Base-by-base conservation (phyloP, 1,139 yeast species). In the Wickerhamomyces sp. region DNA sequence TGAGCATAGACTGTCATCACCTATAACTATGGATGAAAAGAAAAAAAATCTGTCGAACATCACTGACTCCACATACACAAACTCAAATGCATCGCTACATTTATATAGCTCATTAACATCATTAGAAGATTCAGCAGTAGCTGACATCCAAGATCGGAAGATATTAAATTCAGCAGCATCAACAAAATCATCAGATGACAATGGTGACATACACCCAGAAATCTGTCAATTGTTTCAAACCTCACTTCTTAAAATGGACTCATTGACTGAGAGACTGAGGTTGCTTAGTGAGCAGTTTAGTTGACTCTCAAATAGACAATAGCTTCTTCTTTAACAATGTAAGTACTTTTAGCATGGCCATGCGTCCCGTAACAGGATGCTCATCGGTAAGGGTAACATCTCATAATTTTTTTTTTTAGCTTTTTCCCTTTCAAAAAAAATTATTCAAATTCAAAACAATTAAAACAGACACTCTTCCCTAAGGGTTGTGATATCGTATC, bases 181-280 rank as follows among this genome's bases (percentile, higher is more conserved):
- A 27, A 10, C 14, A n/a, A 36, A 7, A 6, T 23, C 10, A 10
- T 14, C 29, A 29, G 15, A 18, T 27, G 35, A 7, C 10, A 33
- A 27, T 3, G 5, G 23, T 29, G 37, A 33, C 15, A 50, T 62
- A 10, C 78, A 75, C 53, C 76, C 78, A 3, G 61, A 65, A n/a
- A 68, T 75, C 6, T 67, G 68, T 29, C 67, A 66, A 34, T 64
- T 78, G 50, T 79, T 78, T 60, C 64, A 70, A 52, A 80, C 81
- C 2, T 64, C 79, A 8, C 64, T 78, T 43, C 64, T 64, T 14
- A 73, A 71, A 53, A 69, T 79, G 53, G 78, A 77, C 47, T 68
- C 65, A 43, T 62, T 79, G 40, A 55, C 50, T 18, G 50, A 53
- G 34, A 48, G 44, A 41, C 34, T 57, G 23, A 49, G 45, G 35